A percentile compares a stretch with the other conserved stretches of the same genome.
Conservation (phyloP, 371 early-diverging fungal species). For the Basidiobolus meristosporus region DNA sequence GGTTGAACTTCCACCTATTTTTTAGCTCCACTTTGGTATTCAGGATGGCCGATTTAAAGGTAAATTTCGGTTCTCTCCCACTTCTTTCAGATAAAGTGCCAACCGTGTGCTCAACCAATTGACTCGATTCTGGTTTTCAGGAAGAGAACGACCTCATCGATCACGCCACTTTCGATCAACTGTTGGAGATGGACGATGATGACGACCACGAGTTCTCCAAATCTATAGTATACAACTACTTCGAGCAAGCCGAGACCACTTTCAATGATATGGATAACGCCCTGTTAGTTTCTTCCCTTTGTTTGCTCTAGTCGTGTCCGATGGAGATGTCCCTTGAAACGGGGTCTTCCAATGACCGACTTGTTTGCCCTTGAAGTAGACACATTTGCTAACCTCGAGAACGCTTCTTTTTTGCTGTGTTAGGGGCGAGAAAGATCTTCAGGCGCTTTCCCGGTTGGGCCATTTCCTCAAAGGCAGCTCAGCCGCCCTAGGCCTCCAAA, state of each 20-base stretch:
- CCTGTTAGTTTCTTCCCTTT: slow-evolving; percentile 25
- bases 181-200: slow-evolving; percentile 41
- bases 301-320: no score
- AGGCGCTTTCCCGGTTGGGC: slow-evolving; percentile 52
- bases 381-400: no score
- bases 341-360: no score
- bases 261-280: slow-evolving; percentile 41
- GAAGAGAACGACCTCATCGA: slow-evolving; percentile 37
- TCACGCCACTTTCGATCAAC: slow-evolving; percentile 48
- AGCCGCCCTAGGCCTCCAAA: slow-evolving; percentile 68
- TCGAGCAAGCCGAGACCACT: slow-evolving; percentile 52
- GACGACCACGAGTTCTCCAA: slow-evolving; percentile 55
- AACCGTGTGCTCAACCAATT: no score
- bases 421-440: slow-evolving; percentile 44
- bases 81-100: no score
- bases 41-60: no score
- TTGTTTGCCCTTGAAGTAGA: no score
- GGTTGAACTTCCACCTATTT: no score
- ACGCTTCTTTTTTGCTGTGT: slow-evolving; percentile 1
- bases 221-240: slow-evolving; percentile 47
- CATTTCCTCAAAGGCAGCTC: slow-evolving; percentile 87
- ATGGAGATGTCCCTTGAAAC: no score
- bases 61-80: no score
- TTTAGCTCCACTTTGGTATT: no score
- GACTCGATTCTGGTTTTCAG: no score